phyloP scores from a whole-genome alignment of 2,329 filamentous ascomycete genomes.

The Phoma sp. region DNA sequence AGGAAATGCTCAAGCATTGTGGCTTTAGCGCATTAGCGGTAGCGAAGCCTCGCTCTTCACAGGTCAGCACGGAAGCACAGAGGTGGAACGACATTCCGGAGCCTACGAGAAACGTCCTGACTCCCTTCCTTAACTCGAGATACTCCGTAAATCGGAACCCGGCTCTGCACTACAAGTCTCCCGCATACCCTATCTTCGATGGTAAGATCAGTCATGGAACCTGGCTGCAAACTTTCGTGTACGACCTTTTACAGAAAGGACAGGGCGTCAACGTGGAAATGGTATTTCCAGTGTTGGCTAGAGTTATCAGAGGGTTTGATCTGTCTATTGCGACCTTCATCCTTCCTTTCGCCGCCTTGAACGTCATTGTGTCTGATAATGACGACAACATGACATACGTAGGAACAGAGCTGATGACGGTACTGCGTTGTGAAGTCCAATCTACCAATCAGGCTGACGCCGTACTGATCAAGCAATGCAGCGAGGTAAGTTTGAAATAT shows the following conservation, averaged over 20 bases:
- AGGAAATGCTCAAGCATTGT: conserved; percentile 82
- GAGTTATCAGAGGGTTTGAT: conserved; percentile 86
- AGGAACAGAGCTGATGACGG: conserved; percentile 73
- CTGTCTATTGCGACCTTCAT: conserved; percentile 86
- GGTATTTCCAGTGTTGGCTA: conserved; percentile 81
- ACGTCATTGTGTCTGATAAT: conserved; percentile 78
- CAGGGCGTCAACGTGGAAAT: conserved; percentile 76
- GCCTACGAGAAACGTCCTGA: conserved; percentile 78
- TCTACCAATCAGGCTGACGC: conserved; percentile 64
- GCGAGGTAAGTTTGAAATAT: conserved; percentile 68
- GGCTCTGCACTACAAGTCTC: conserved; percentile 36
- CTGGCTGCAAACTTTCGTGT: conserved; percentile 83
- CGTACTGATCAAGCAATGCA: conserved; percentile 83
- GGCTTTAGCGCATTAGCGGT: conserved; percentile 69
- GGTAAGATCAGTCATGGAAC: conserved; percentile 72
- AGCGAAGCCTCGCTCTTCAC: conserved; percentile 60
- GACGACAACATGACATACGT: conserved; percentile 70
- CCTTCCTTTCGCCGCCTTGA: conserved; percentile 84
- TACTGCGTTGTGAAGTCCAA: conserved; percentile 72
- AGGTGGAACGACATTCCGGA: conserved; percentile 84
- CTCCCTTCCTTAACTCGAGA: conserved; percentile 84
- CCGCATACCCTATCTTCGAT: conserved; percentile 78
- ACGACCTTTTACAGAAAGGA: conserved; percentile 80
- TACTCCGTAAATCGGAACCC: conserved; percentile 69
- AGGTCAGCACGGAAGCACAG: conserved; percentile 68